These are phyloP conservation scores for Mrakia hoshinonis DNA, from an alignment of 768 basidiomycete genomes.

Conservation along the genomic window DNA sequence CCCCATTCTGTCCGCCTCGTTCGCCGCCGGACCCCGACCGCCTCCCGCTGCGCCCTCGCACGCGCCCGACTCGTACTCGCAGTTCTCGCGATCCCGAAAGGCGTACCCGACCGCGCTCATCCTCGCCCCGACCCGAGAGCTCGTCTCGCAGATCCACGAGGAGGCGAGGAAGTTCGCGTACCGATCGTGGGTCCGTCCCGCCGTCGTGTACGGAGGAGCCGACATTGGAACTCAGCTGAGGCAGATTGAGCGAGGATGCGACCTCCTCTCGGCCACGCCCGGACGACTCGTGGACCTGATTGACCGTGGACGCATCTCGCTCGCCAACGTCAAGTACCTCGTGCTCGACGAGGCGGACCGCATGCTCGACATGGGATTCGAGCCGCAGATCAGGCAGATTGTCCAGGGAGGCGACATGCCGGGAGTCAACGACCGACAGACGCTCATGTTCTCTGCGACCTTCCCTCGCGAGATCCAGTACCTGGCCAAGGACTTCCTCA, in stretches of 20 bases:
- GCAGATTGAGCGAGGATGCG: slow-evolving; percentile 89
- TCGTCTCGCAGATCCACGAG: slow-evolving; percentile 98
- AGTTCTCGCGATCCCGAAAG: slow-evolving; percentile 65
- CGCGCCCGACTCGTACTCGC: slow-evolving; percentile 35
- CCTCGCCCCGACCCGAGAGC: slow-evolving; percentile 94
- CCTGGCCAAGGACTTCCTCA: slow-evolving; percentile 78
- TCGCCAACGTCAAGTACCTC: slow-evolving; percentile 92
- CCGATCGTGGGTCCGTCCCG: slow-evolving; percentile 97
- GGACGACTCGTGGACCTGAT: slow-evolving; percentile 97
- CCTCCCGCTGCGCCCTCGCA: slow-evolving; percentile 50
- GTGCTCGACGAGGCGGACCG: slow-evolving; percentile 99
- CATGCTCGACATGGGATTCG: slow-evolving; percentile 99
- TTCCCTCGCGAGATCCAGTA: slow-evolving; percentile 95
- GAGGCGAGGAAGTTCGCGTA: slow-evolving; percentile 99
- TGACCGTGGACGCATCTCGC: slow-evolving; percentile 91
- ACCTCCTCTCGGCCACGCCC: slow-evolving; percentile 91
- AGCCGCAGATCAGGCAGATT: slow-evolving; percentile 96
- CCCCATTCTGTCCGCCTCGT: slow-evolving; percentile 92
- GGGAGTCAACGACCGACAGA: slow-evolving; percentile 79
- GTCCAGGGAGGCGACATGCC: slow-evolving; percentile 99
- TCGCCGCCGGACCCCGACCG: slow-evolving; percentile 66
- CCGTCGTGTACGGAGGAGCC: slow-evolving; percentile 97
- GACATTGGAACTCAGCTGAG: slow-evolving; percentile 95
- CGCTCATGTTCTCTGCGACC: slow-evolving; percentile 98
- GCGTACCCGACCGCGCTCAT: slow-evolving; percentile 96